phyloP scores from a whole-genome alignment of 495 filamentous ascomycete genomes.

The Hypomontagnella submonticulosa region DNA sequence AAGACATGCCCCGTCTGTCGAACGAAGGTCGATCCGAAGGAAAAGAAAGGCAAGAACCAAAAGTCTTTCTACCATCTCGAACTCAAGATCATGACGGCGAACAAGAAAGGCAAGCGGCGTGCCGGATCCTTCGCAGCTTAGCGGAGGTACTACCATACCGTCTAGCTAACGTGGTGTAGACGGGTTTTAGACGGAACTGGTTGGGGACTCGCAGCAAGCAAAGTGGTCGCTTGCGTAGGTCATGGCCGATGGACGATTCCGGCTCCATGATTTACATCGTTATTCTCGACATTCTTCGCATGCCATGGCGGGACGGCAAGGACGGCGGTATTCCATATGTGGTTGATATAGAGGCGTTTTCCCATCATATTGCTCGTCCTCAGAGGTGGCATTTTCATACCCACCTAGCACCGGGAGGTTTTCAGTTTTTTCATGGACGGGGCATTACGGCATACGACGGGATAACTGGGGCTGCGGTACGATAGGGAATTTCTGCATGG shows the following conservation, averaged over 20 bases:
- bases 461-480: conserved; percentile 7
- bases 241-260: background rate
- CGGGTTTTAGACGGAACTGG: conserved; percentile 26
- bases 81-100: conserved; percentile 68
- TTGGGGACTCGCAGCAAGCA: conserved; percentile 4
- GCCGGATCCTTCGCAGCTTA: conserved; percentile 28
- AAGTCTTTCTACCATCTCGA: conserved; percentile 67
- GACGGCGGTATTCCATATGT: background rate
- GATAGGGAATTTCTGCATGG: conserved; percentile 31
- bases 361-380: background rate
- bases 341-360: background rate
- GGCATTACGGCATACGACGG: conserved; percentile 25
- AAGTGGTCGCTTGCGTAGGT: background rate
- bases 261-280: no score
- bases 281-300: no score
- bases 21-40: conserved; percentile 66
- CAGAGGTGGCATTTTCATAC: conserved; percentile 8
- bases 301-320: no score
- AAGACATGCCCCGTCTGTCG: conserved; percentile 65
- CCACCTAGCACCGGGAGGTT: background rate
- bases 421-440: background rate
- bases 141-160: background rate
- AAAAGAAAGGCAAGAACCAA: conserved; percentile 49
- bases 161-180: conserved; percentile 39
- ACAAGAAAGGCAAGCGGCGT: conserved; percentile 57